Evolutionary conservation across 176 grass and related monocot genomes (phyloP), one percentile per base, ranked within the genome.

Genomic region (Canna indica): DNA sequence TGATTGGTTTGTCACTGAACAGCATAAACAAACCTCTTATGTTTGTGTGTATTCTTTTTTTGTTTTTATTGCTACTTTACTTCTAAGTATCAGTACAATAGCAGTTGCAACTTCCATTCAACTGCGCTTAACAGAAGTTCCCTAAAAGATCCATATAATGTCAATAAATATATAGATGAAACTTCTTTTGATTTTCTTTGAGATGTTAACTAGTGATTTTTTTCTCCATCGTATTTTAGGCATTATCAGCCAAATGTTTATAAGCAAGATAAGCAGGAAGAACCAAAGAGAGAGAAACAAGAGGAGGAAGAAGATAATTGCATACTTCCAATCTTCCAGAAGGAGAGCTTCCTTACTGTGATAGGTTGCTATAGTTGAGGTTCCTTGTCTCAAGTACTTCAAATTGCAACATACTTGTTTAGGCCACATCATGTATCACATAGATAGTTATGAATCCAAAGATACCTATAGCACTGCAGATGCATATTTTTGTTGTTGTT

Each of bases 291-390:
- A 9, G 32, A 47, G 10, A 47, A 48, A 50, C 44, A 46, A 20
- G 41, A 33, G 1, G 44, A 34, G 15, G 68, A 32, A 14, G 68
- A 31, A 28, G 68, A 70, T 45, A 52, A 48, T 70, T 70, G 68
- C 44, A 44, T 50, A 70, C 3, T 70, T 50, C n/a, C n/a, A n/a
- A n/a, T n/a, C n/a, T n/a, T n/a, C 68, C 68, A 12, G 68, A 48
- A 48, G 68, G 68, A 50, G 68, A 70, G 50, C 25, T 70, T 48
- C 68, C 68, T 70, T 70, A 70, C 33, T 70, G 68, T 11, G 15
- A 13, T 24, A 66, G 18, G 34, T n/a, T 41, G 33, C 63, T 15
- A 39, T 41, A 65, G 62, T n/a, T 31, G 34, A 66, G 34, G 18
- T 38, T 16, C 16, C 62, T 22, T 65, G 28, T 60, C 4, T 60